Percentiles rank a stretch among this genome's conserved stretches.
phyloP scores from a whole-genome alignment of 768 basidiomycete genomes.

The Boletus rex-veris region DNA sequence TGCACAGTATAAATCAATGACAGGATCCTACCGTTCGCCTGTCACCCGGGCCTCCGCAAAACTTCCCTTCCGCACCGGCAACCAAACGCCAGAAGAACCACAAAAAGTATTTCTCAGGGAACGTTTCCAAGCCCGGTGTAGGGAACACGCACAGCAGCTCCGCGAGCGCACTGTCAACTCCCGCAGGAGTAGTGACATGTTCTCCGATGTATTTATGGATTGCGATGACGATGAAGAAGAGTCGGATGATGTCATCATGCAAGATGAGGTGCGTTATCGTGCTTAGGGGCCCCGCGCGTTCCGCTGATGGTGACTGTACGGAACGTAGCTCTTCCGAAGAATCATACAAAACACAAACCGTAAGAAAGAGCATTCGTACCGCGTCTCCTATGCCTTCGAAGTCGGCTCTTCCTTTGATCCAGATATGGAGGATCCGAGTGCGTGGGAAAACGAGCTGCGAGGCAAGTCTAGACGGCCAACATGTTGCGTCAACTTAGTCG shows the following conservation, averaged over 20 bases:
- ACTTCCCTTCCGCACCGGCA: constrained; percentile 13
- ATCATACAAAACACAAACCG: constrained; percentile 55
- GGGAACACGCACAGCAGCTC: constrained; percentile 57
- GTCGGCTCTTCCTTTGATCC: constrained; percentile 79
- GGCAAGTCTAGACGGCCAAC: constrained; percentile 35
- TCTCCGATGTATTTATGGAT: constrained; percentile 45
- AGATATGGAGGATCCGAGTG: constrained; percentile 56
- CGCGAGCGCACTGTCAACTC: constrained; percentile 45
- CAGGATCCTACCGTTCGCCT: constrained; percentile 21
- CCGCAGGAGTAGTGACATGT: constrained; percentile 45
- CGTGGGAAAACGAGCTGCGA: constrained; percentile 58
- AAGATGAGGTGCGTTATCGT: constrained; percentile 49
- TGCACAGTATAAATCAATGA: constrained; percentile 49
- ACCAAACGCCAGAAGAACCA: constrained; percentile 37
- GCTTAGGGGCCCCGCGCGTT: not conserved
- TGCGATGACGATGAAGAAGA: constrained; percentile 56
- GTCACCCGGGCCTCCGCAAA: constrained; percentile 5
- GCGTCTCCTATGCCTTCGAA: constrained; percentile 60
- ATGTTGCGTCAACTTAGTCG: not conserved
- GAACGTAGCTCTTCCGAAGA: constrained; percentile 56
- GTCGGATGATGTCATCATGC: constrained; percentile 55
- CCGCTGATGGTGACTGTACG: constrained; percentile 4
- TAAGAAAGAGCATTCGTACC: constrained; percentile 50
- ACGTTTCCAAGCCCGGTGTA: constrained; percentile 56
- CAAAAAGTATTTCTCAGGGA: constrained; percentile 56